Conservation (phyloP, 2,329 filamentous ascomycete genomes). For the Sclerotinia spermophila region DNA sequence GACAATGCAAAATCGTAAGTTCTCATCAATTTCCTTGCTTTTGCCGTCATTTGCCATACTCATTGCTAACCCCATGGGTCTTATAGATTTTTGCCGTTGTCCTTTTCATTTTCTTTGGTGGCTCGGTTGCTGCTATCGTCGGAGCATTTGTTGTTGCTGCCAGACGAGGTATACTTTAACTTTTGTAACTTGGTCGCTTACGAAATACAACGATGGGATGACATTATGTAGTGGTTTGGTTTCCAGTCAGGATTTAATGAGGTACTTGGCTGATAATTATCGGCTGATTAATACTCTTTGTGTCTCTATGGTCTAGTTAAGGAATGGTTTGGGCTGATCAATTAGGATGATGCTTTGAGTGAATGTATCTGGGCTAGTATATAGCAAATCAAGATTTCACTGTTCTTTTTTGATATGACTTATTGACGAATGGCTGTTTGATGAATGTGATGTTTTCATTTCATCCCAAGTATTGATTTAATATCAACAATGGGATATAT, state of each 20-base stretch:
- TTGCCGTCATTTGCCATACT: fast-evolving
- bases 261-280: background rate
- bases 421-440: background rate
- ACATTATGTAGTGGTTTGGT: background rate
- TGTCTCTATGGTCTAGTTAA: background rate
- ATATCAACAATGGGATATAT: background rate
- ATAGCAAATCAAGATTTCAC: background rate
- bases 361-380: background rate
- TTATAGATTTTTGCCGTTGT: background rate
- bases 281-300: background rate
- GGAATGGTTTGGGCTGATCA: background rate
- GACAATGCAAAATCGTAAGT: background rate
- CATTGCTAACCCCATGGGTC: background rate
- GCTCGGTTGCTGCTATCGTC: background rate
- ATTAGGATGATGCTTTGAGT: background rate
- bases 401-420: background rate
- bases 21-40: too few species aligned
- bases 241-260: background rate
- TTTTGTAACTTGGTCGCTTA: background rate
- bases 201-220: background rate
- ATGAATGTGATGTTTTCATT: background rate
- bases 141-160: background rate
- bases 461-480: fast-evolving
- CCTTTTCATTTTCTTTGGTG: background rate
- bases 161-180: background rate